Evolutionary conservation across 768 basidiomycete species (phyloP).

Genomic region (Boletellus emodensis): DNA sequence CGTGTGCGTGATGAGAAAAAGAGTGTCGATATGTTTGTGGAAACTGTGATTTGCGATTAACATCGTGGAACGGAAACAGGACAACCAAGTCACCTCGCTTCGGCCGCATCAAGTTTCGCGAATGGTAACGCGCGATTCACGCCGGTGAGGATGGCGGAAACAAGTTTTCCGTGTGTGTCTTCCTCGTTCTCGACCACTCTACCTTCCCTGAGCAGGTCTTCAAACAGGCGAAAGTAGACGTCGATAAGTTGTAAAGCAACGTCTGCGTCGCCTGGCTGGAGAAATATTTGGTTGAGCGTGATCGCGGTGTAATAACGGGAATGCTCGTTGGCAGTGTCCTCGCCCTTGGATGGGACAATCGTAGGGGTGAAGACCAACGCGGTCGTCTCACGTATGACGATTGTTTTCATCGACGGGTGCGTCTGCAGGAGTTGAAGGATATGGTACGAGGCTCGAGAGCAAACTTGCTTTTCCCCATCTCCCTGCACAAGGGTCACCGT

Average conservation of each 20-base stretch:
- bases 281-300: constrained; percentile 90
- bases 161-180: constrained; percentile 73
- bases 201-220: constrained; percentile 74
- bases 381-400: constrained; percentile 84
- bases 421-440: constrained; percentile 83
- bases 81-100: constrained; percentile 49
- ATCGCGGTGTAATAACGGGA: constrained; percentile 89
- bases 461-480: constrained; percentile 82
- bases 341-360: constrained; percentile 16
- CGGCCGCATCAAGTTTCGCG: constrained; percentile 71
- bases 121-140: constrained; percentile 95
- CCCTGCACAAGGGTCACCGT: constrained; percentile 46
- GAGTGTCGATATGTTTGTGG: constrained; percentile 82
- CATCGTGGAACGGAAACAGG: not conserved
- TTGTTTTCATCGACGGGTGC: constrained; percentile 89
- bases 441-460: constrained; percentile 87
- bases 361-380: constrained; percentile 54
- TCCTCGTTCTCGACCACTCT: constrained; percentile 37
- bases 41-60: constrained; percentile 45
- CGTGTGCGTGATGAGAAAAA: constrained; percentile 92
- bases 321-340: constrained; percentile 53
- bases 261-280: constrained; percentile 60
- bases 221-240: constrained; percentile 93
- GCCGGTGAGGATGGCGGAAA: constrained; percentile 89
- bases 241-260: constrained; percentile 80